Evolutionary conservation across 169 alveolate genomes (phyloP), one percentile per base, ranked within the genome.

Genomic region (Theileria orientalis): DNA sequence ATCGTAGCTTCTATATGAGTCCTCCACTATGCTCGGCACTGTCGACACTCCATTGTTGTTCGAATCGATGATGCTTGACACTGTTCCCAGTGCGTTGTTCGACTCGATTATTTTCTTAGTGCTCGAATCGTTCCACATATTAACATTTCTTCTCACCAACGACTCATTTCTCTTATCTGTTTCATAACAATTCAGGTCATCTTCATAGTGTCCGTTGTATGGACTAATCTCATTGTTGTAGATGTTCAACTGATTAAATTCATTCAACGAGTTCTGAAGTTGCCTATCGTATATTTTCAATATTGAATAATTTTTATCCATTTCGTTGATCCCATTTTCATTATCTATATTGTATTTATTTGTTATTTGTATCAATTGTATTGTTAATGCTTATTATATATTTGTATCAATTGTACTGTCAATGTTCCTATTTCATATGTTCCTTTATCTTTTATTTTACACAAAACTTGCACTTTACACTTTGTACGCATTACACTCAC

Each of bases 41-140:
- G 52, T 57, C 19, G 33, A 21, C n/a, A 57, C 19, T 16, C 29
- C 47, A 9, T 33, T 57, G 21, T 57, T 29, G 11, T 57, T 37
- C 19, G 42, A 3, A 44, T n/a, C 52, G 16, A 44, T 44, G n/a
- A 14, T n/a, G 16, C n/a, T 16, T n/a, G n/a, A n/a, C n/a, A n/a
- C n/a, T n/a, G n/a, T n/a, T n/a, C n/a, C n/a, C n/a, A n/a, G n/a
- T n/a, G n/a, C n/a, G n/a, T n/a, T n/a, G n/a, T n/a, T n/a, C 16
- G n/a, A 14, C 21, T 57, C 67, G 19, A 57, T 33, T 19, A 44
- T 29, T 63, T 27, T 32, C 16, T n/a, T 8, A 2, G n/a, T 57
- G 47, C 23, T 49, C 23, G 54, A 44, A 42, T 63, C 73, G 19
- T 63, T 42, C 63, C 73, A 40, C 44, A 63, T 63, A 23, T 42